Evolutionary conservation across 1,284 basidiomycete genomes (phyloP), one percentile per base, ranked within the genome.

Genomic region (Heterobasidion irregulare): DNA sequence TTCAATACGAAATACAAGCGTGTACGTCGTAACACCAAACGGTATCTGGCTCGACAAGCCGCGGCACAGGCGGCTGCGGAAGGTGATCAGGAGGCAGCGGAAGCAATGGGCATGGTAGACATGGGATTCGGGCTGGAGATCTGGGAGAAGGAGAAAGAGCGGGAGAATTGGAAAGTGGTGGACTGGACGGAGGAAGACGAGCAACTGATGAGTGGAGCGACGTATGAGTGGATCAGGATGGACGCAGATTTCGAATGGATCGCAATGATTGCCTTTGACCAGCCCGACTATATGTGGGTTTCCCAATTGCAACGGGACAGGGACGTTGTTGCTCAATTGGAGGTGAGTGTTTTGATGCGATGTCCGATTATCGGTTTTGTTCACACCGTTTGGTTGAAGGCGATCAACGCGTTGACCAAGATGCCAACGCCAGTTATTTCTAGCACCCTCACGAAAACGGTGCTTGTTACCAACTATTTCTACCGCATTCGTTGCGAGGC

Each of bases 1-100:
- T 99, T 98, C 79, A 99, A 99, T 69, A 98, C 96, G n/a, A 99
- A 98, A 71, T 98, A 98, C 73, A 99, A 98, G 72, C 92, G 97
- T 59, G 92, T 98, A 15, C 81, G 95, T 52, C 80, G 96, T 38
- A 94, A 95, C 63, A 97, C 93, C 18, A 96, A 96, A 68, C 89
- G 94, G 16, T 97, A 97, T 64, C 82, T 97, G 50, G 94, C 95
- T 8, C 83, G 95, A 36, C 94, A 97, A 69, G 89, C 92, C 1
- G 93, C 93, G 2, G 94, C 94, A 6, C 92, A 93, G 58, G 90
- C 93, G 0, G 94, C 93, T 3, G 94, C 93, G 0, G 92, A 93
- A 62, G 92, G 91, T 49, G 92, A 94, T 59, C 80, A 83, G 0
- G 92, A 97, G 66, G 93, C 92, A 41, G 91, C 89, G 0, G 94